Base-by-base conservation (phyloP, 176 grass and related monocot genomes). In the Puccinellia tenuiflora region DNA sequence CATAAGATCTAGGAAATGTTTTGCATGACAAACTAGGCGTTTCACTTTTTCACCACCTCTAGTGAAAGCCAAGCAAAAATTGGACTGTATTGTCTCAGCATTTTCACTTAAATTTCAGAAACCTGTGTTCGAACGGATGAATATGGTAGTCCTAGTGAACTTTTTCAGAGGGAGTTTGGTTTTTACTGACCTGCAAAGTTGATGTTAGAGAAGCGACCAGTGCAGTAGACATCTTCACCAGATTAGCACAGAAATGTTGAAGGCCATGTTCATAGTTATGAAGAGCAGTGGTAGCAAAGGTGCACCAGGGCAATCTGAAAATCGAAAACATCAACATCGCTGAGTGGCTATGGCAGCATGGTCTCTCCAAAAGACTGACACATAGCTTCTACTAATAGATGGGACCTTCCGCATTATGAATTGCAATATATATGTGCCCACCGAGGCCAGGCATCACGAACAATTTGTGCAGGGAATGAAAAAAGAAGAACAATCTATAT, bases 201-300 rank as follows among this genome's bases (percentile, higher is more conserved):
- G 89, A 42, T 78, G 93, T 88, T 74, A 96, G 64, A 3, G 93
- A 99, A 81, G 93, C 89, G 87, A 99, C 80, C 75, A 99, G 62
- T 71, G 96, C 96, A 29, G 93, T 92, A 78, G 96, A 93, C 83
- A 96, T 88, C 89, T 98, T 98, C 80, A 98, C 91, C 56, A 98
- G 88, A 92, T 90, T 77, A 96, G 85, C 68, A 90, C 24, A 77
- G 93, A 92, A 83, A 99, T 93, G 83, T 96, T 99, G 91, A 99
- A 99, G 45, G 87, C 89, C 83, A 99, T 93, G 82, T 99, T 99
- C 86, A 82, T 73, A 77, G 71, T 65, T 65, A 98, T 95, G 84
- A 92, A 96, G 24, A 99, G 77, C 25, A 96, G 61, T 83, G 93
- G 93, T 65, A 95, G 83, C 22, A 92, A 83, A 72, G 92, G 90